These are phyloP conservation scores for Blastobotrys mokoenaii DNA, from an alignment of 805 yeast species.

Conservation along the genomic window DNA sequence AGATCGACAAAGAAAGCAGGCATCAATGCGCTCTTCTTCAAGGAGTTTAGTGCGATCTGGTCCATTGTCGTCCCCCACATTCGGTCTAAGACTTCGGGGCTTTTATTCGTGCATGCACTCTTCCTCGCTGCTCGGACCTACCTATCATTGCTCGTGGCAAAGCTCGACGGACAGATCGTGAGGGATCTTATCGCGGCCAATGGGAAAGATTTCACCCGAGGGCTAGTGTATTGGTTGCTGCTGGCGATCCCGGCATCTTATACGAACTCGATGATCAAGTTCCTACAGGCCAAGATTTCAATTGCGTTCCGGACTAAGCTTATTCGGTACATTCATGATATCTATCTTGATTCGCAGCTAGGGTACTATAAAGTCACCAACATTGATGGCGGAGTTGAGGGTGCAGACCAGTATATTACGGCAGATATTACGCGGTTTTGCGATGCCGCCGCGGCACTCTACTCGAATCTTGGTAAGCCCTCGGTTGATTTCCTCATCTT, in stretches of 20 bases:
- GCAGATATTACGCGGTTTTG: slow-evolving; percentile 77
- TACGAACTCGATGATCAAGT: slow-evolving; percentile 83
- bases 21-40: slow-evolving; percentile 55
- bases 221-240: slow-evolving; percentile 76
- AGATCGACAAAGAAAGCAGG: slow-evolving; percentile 14
- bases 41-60: slow-evolving; percentile 70
- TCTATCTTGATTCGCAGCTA: slow-evolving; percentile 72
- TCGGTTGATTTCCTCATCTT: slow-evolving; percentile 78
- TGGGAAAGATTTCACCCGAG: slow-evolving; percentile 64
- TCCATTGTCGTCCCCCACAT: slow-evolving; percentile 72
- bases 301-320: slow-evolving; percentile 78
- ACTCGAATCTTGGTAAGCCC: slow-evolving; percentile 88
- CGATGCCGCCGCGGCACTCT: slow-evolving; percentile 71
- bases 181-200: slow-evolving; percentile 79
- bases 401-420: slow-evolving; percentile 80
- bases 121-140: slow-evolving; percentile 78
- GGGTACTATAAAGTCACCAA: slow-evolving; percentile 77
- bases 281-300: slow-evolving; percentile 64
- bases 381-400: slow-evolving; percentile 43
- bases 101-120: slow-evolving; percentile 61
- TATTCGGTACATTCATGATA: slow-evolving; percentile 80
- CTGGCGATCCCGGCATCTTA: slow-evolving; percentile 91
- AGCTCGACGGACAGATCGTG: slow-evolving; percentile 86
- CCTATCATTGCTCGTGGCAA: slow-evolving; percentile 77
- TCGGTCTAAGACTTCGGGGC: slow-evolving; percentile 55